phyloP scores from a whole-genome alignment of 2,329 filamentous ascomycete genomes.

The Phialophora chinensis region DNA sequence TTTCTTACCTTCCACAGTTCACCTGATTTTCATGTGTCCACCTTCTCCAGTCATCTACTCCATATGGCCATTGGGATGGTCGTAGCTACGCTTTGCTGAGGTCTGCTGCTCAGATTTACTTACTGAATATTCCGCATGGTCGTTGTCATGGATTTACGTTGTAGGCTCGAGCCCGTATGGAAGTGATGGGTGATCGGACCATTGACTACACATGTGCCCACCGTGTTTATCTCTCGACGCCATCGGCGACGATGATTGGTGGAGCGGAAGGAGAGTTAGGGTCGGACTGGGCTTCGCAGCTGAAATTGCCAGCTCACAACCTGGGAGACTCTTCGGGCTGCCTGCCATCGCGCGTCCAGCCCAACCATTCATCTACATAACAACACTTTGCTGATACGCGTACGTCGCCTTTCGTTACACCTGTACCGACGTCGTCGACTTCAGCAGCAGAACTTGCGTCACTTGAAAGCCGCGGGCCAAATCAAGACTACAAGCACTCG shows the following conservation, averaged over 20 bases:
- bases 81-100: neutral
- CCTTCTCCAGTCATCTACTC: neutral
- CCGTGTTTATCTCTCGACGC: constrained; percentile 21
- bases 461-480: neutral
- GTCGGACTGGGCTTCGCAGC: constrained; percentile 4
- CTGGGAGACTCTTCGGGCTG: neutral
- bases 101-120: neutral
- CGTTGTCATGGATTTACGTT: neutral
- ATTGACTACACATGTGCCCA: neutral
- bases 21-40: neutral
- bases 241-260: constrained; percentile 22
- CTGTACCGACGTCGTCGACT: neutral
- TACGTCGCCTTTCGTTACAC: neutral
- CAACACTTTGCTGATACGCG: neutral
- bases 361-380: neutral
- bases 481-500: neutral
- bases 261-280: constrained; percentile 6
- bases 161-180: neutral
- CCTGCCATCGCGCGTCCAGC: constrained; percentile 1
- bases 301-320: constrained; percentile 15
- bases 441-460: neutral
- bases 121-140: neutral
- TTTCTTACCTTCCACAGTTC: neutral
- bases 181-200: neutral
- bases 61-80: neutral